A percentile compares a stretch with the other conserved stretches of the same genome.
These are phyloP conservation scores for Lolium perenne DNA, from an alignment of 176 grass and related monocot genomes.

Conservation along the genomic window DNA sequence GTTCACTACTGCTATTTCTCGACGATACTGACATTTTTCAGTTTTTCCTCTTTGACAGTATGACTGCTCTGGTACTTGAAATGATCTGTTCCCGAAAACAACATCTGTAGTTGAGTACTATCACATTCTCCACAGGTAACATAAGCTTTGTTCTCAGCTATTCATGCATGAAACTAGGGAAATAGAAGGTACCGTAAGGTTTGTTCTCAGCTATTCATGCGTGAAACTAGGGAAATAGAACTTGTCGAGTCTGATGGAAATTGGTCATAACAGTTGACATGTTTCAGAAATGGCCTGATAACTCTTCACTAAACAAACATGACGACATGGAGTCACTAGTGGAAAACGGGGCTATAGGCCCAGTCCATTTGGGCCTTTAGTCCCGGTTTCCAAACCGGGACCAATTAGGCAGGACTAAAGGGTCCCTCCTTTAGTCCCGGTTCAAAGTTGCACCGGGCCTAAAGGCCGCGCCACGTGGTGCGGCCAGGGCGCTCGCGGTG, in stretches of 20 bases:
- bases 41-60: constrained; percentile 36
- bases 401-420: too few relatives aligned
- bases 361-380: too few relatives aligned
- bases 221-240: neutral
- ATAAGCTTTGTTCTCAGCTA: too few relatives aligned
- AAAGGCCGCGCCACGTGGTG: too few relatives aligned
- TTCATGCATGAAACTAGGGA: too few relatives aligned
- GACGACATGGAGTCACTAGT: neutral
- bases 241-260: constrained; percentile 4
- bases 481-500: too few relatives aligned
- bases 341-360: too few relatives aligned
- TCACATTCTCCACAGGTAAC: constrained; percentile 44
- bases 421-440: too few relatives aligned
- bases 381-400: too few relatives aligned
- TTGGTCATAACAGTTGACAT: constrained; percentile 9
- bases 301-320: too few relatives aligned
- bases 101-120: constrained; percentile 55
- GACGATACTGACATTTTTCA: neutral
- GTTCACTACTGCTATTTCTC: neutral
- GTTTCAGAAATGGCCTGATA: constrained; percentile 25
- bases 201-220: constrained; percentile 14
- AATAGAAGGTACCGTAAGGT: neutral
- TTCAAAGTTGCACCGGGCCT: too few relatives aligned
- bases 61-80: constrained; percentile 50
- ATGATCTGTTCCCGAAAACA: constrained; percentile 1